Conservation (phyloP, 2,329 filamentous ascomycete species). For the Pseudodiploospora longispora region DNA sequence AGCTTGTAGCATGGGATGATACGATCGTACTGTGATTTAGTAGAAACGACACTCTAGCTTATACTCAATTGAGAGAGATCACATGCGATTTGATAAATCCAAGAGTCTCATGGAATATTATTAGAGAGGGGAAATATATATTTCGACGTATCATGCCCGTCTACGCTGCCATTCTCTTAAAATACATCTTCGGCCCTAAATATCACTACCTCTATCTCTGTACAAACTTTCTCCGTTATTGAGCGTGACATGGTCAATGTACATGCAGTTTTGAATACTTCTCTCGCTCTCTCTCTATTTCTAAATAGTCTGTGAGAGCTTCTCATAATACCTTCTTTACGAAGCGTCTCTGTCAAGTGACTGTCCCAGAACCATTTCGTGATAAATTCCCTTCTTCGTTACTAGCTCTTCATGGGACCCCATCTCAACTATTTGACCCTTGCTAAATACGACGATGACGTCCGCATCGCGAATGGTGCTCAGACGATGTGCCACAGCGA, state of each 20-base stretch:
- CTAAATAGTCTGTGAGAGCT: neutral
- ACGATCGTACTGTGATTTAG: too few relatives aligned
- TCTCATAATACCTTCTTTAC: neutral
- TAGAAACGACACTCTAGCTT: too few relatives aligned
- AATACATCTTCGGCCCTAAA: neutral
- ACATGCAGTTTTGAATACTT: neutral
- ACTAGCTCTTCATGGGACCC: conserved; percentile 52
- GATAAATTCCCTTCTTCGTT: conserved; percentile 36
- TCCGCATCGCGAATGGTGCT: conserved; percentile 51
- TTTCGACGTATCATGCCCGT: too few relatives aligned
- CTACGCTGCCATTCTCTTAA: neutral
- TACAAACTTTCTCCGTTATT: neutral
- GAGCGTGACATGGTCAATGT: neutral
- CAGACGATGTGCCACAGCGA: conserved; percentile 57
- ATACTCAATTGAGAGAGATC: too few relatives aligned
- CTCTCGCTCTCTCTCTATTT: neutral
- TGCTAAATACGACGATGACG: conserved; percentile 51
- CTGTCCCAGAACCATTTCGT: conserved; percentile 43
- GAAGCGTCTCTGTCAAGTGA: conserved; percentile 28
- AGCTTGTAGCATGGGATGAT: too few relatives aligned
- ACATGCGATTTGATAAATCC: too few relatives aligned
- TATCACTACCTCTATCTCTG: neutral
- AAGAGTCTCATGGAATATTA: too few relatives aligned
- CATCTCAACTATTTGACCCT: conserved; percentile 41
- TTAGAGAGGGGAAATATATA: too few relatives aligned